Conservation (phyloP, 2,329 filamentous ascomycete species). For the Laburnicola sp. region DNA sequence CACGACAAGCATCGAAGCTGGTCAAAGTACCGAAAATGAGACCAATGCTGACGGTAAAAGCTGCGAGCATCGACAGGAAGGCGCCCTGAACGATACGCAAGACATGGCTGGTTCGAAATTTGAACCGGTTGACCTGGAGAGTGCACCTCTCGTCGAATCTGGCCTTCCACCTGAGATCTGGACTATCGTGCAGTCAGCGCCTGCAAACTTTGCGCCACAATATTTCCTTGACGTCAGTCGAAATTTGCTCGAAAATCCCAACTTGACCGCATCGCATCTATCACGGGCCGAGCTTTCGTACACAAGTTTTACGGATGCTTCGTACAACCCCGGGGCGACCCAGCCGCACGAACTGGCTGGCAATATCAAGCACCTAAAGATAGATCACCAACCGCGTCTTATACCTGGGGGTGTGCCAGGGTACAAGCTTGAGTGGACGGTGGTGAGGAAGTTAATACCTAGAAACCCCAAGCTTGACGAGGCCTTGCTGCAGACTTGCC, state of each 20-base stretch:
- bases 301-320: constrained; percentile 50
- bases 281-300: constrained; percentile 76
- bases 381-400: constrained; percentile 42
- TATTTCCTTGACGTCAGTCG: constrained; percentile 70
- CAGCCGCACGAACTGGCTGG: constrained; percentile 44
- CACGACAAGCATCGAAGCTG: not conserved
- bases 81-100: not conserved
- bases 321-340: constrained; percentile 37
- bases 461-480: constrained; percentile 77
- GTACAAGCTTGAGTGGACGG: constrained; percentile 59
- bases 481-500: constrained; percentile 79
- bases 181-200: constrained; percentile 43
- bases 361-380: constrained; percentile 54
- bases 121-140: constrained; percentile 38
- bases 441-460: constrained; percentile 79
- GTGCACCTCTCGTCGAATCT: constrained; percentile 24
- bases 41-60: not conserved
- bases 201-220: constrained; percentile 64
- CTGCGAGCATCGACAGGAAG: not conserved
- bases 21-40: not conserved
- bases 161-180: constrained; percentile 41
- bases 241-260: constrained; percentile 77
- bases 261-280: constrained; percentile 75
- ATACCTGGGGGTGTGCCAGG: constrained; percentile 32
- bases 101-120: constrained; percentile 27